Base-by-base conservation (phyloP, 176 grass and related monocot genomes). In the Aegilops bicornis region DNA sequence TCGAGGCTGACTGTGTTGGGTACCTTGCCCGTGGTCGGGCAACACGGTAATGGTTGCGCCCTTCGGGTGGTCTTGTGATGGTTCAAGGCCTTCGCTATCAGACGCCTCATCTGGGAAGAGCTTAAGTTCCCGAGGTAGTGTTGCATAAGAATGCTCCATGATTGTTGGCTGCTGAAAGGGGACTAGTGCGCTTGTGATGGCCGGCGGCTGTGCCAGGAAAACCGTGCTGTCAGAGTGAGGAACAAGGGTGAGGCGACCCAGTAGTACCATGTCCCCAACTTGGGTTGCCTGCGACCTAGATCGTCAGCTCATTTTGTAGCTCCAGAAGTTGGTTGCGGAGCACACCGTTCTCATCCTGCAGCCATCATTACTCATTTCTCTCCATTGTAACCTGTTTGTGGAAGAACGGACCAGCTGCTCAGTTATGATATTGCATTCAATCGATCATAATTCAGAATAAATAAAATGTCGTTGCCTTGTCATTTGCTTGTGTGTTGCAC, bases 331-430 rank as follows among this genome's bases (percentile, higher is more conserved):
- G 89, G 6, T 64, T 79, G 60, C 86, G 61, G n/a, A 97, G 90
- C 10, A 68, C 84, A 32, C 30, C 36, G 0, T 91, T 95, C 81
- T 95, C 92, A 42, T 97, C 92, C 71, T 64, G 88, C 89, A 95
- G 65, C 68, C 89, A 35, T 39, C 37, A 39, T 39, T 39, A 39
- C 8, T 40, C 69, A 66, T 95, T 91, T 60, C 91, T 95, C 76
- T 95, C 95, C 79, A 83, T 77, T 12, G 86, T 88, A 64, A 97
- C 7, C 7, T 95, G 65, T 83, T 82, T 14, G 60, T 35, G 1
- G 11, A 33, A 80, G 9, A 48, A 45, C 5, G 20, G 30, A 67
- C 13, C 7, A 81, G 22, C 19, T 2, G 33, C 23, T 72, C 4
- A 14, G 45, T 3, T 47, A 12, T 10, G 17, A 85, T 35, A 39